These are phyloP conservation scores for Hymenoscyphus occultus DNA, from an alignment of 2,329 filamentous ascomycete species.

Conservation along the genomic window DNA sequence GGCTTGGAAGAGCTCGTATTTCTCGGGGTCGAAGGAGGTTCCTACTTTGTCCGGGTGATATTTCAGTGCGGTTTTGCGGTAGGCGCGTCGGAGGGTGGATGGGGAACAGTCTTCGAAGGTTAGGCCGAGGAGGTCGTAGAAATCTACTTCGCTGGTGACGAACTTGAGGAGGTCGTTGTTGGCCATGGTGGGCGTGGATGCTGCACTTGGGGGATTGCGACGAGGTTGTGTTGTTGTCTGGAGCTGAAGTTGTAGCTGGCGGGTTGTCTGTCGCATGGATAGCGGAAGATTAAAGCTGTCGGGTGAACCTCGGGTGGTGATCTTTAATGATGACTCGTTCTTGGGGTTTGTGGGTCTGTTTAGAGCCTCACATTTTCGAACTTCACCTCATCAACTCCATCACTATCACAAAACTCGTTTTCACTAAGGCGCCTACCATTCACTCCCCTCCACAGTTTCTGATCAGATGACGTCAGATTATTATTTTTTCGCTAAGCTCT, in stretches of 20 bases:
- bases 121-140: conserved; percentile 36
- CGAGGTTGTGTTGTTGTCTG: neutral
- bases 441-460: no score
- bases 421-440: no score
- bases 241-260: neutral
- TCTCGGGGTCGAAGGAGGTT: conserved; percentile 69
- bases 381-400: neutral
- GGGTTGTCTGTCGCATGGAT: neutral
- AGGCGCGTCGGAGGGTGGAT: conserved; percentile 51
- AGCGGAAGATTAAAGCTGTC: neutral
- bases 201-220: neutral
- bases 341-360: neutral
- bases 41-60: conserved; percentile 92
- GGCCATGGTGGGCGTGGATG: conserved; percentile 27
- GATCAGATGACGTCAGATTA: neutral
- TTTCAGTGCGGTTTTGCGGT: conserved; percentile 80
- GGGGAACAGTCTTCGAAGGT: conserved; percentile 27
- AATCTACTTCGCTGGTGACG: conserved; percentile 36
- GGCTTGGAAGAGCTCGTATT: conserved; percentile 81
- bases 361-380: neutral
- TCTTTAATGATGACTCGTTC: neutral
- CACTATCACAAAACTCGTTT: no score
- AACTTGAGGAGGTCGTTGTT: conserved; percentile 36
- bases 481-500: neutral
- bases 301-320: neutral